Evolutionary conservation across 306 rosid species (phyloP), one percentile per base, ranked within the genome.

Genomic region (Hippophae rhamnoides): DNA sequence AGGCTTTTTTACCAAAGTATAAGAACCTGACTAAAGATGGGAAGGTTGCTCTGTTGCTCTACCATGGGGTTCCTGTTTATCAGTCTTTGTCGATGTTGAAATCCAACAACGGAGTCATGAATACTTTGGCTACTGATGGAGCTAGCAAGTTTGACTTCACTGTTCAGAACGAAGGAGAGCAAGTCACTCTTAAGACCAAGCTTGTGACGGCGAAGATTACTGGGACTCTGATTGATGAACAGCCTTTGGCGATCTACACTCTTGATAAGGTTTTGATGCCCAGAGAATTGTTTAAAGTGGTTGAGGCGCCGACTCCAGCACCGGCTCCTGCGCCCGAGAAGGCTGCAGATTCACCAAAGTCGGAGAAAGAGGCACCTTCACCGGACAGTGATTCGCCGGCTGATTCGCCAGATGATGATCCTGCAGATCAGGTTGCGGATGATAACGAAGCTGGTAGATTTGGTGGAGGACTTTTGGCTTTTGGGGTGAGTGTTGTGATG

Each of bases 121-220:
- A 76, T 70, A 87, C 96, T n/a, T 60, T 90, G 58, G 98, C 98
- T 44, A 90, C 95, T 0, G 94, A 90, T 14, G 89, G 95, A 3
- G 86, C 89, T 0, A 70, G 27, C 52, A 87, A 78, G 44, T 90
- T 41, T 69, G 95, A 87, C 13, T 74, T 90, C 74, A 79, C 84
- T 0, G 89, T 90, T 9, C 98, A 90, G 55, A 90, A 90, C 9
- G 96, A 87, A 60, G 98, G 98, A 1, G 84, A 79, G 6, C 58
- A 60, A 10, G 89, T 90, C 5, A 85, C 95, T 0, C 40, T 87
- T 9, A 78, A 46, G 78, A 90, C 94, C 0, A 83, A 57, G 71
- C 10, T 59, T 6, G 74, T 64, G 8, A 85, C 95, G 7, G 94
- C 89, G 5, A 87, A 52, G 72, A 77, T 90, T 69, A 82, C 77